Percentiles rank a stretch among this genome's conserved stretches.
These are phyloP conservation scores for Leptographium lundbergii DNA, from an alignment of 2,329 filamentous ascomycete species.

Conservation along the genomic window DNA sequence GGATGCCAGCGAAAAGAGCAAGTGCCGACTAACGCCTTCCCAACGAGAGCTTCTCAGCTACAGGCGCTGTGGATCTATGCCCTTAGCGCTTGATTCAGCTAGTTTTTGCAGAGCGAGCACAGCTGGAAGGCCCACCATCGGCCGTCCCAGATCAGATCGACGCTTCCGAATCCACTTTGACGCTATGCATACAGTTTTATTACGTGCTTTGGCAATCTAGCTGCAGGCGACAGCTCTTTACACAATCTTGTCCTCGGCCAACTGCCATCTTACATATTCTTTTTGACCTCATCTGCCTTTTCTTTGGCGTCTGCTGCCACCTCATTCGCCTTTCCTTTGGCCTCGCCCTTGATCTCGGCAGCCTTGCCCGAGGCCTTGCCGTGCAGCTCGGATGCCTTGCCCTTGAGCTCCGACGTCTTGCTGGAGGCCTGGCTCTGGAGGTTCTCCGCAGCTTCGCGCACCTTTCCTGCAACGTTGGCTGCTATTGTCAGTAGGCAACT, in stretches of 20 bases:
- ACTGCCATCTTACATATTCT: neutral
- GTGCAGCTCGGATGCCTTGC: conserved; percentile 15
- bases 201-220: neutral
- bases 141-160: neutral
- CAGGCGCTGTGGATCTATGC: neutral
- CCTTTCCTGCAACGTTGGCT: conserved; percentile 24
- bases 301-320: conserved; percentile 20
- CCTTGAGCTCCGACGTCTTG: conserved; percentile 23
- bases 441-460: conserved; percentile 26
- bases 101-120: neutral
- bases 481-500: neutral
- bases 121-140: neutral
- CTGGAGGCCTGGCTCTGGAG: conserved; percentile 19
- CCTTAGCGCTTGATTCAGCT: neutral
- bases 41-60: neutral
- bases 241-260: neutral
- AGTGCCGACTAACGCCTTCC: neutral
- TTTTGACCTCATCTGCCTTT: neutral
- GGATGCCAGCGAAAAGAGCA: conserved; percentile 1
- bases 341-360: conserved; percentile 20
- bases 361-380: conserved; percentile 25
- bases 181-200: neutral
- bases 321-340: conserved; percentile 23
- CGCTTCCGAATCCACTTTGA: neutral
- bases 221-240: neutral